Base-by-base conservation (phyloP, 2,329 filamentous ascomycete genomes). In the Alternaria sp. region DNA sequence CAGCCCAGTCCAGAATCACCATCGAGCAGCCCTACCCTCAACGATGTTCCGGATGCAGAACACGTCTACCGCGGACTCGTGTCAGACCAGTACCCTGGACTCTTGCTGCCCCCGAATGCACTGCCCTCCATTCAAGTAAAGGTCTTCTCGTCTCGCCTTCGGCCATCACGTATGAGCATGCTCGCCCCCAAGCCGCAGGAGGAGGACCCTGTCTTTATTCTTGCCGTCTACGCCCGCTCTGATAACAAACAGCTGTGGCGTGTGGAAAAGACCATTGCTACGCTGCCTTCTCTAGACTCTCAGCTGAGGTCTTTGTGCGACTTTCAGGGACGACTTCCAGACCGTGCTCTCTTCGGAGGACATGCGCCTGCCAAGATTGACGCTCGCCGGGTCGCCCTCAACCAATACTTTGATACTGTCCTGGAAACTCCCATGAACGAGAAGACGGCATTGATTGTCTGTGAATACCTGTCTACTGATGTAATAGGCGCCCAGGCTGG, bases 361-460 rank as follows among this genome's bases (percentile, higher is more conserved):
- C 95, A 99, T 80, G 92, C 96, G 3, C 96, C 96, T 5, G 94
- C 94, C 7, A 97, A 95, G 78, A 88, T 99, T 51, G 96, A 99
- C 81, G 91, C 93, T 17, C 89, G 96, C 65, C 89, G 95, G 67
- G 83, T 86, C 23, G 93, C 93, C 0, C 83, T 99, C 52, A 93
- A 97, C 70, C 83, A 87, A 9, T 99, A 98, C 78, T 89, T 98
- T 74, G 93, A 96, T 50, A 88, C 90, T 63, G 85, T 98, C 57
- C 83, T 98, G 15, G 92, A 97, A 67, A 94, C 92, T 0, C 89
- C 90, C 0, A 88, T 97, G 75, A 92, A 95, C 72, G 90, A 91
- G 30, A 82, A 86, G 57, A 91, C 92, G 5, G 93, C 93, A 1
- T 72, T 95, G 55, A 88, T 94, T 62, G 86, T 98, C 8, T 99